phyloP scores from a whole-genome alignment of 2,329 filamentous ascomycete genomes.

The Aspergillus arachidicola region DNA sequence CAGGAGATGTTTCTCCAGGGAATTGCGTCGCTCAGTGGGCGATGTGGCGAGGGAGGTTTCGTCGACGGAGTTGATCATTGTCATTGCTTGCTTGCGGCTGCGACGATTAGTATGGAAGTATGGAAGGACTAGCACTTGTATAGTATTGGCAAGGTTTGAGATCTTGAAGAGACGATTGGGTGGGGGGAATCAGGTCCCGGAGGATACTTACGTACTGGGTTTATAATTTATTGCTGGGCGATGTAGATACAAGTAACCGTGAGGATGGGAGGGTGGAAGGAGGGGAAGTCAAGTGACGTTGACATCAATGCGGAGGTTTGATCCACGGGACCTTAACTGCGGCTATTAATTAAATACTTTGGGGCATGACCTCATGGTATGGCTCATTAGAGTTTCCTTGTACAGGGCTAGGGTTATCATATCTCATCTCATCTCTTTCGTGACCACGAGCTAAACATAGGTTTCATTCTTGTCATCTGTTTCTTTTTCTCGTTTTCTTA shows the following conservation, averaged over 20 bases:
- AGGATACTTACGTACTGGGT: background rate
- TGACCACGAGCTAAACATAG: background rate
- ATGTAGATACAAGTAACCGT: background rate
- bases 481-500: background rate
- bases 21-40: constrained; percentile 62
- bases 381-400: background rate
- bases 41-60: constrained; percentile 57
- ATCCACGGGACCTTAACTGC: constrained; percentile 4
- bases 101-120: background rate
- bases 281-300: constrained; percentile 6
- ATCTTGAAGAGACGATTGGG: background rate
- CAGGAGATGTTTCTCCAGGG: constrained; percentile 71
- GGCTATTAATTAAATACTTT: background rate
- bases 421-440: background rate
- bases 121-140: background rate
- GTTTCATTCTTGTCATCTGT: background rate
- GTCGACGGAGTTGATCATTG: constrained; percentile 48
- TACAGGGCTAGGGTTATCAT: background rate
- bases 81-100: constrained; percentile 7
- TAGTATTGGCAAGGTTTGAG: background rate
- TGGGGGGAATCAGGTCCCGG: background rate
- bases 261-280: background rate
- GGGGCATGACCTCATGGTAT: background rate
- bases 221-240: background rate
- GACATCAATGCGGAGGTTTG: constrained; percentile 1